Base-by-base conservation (phyloP, 2,329 filamentous ascomycete species). In the Beauveria brongniartii region DNA sequence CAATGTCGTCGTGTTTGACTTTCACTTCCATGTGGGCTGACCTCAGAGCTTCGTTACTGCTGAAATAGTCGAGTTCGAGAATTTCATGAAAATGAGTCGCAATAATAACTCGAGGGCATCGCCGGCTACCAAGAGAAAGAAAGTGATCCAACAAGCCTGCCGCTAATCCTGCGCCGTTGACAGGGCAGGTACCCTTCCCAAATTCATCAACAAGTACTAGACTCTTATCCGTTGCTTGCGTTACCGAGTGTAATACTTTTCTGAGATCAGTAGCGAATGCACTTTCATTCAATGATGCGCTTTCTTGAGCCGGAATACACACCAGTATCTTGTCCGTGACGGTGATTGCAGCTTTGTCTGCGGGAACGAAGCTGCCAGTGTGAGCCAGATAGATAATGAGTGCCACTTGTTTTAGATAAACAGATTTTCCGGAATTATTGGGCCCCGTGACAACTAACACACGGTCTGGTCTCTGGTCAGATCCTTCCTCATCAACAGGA, bases 351-450 rank as follows among this genome's bases (percentile, higher is more conserved):
- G 92, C 93, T 30, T 74, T 77, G 18, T 86, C 80, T 1, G 92
- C 93, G 1, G 94, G 93, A 1, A 99, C 90, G 70, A 90, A 97
- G 71, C 91, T 93, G 56, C 94, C 94, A 58, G 96, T 84, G 69
- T 99, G 94, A 0, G 94, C 91, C 73, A 99, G 82, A 70, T 94
- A 97, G 16, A 96, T 87, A 62, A 96, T 94, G 55, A 97, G 77
- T 5, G 92, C 94, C 37, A 91, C 84, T 71, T 99, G 93, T 72
- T 96, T 99, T 70, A 97, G 81, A 72, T 96, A 97, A 0, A 97
- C 85, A 67, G 92, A 97, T 73, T 99, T 99, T 0, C 94, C 94
- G 0, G 94, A 97, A 71, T 94, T 95, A 67, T 99, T 99, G 5
- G 94, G 92, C 0, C 94, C 94, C 0, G 94, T 97, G 67, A 99